These are phyloP conservation scores for Lactarius tabidus DNA, from an alignment of 768 basidiomycete species.

Conservation along the genomic window DNA sequence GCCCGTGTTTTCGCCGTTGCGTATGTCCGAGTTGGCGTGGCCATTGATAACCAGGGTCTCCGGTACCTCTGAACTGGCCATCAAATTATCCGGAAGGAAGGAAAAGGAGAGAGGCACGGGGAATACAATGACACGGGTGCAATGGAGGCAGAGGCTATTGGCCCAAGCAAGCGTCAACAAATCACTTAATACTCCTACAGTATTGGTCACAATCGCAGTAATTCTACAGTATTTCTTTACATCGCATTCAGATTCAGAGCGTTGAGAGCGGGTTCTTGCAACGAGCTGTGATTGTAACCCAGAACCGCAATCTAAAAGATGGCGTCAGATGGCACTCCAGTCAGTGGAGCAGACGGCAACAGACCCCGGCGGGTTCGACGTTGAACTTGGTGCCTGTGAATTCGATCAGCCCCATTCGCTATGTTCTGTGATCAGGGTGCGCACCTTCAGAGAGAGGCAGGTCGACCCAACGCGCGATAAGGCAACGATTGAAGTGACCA, in stretches of 20 bases:
- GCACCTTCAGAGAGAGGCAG: slow-evolving; percentile 60
- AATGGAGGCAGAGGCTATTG: neutral
- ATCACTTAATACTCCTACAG: neutral
- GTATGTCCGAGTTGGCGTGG: neutral
- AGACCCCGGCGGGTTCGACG: slow-evolving; percentile 25
- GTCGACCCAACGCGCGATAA: slow-evolving; percentile 80
- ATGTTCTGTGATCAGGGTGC: neutral
- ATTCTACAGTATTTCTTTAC: neutral
- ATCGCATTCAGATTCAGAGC: slow-evolving; percentile 55
- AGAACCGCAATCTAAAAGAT: slow-evolving; percentile 64
- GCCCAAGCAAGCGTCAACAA: slow-evolving; percentile 26
- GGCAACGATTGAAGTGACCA: slow-evolving; percentile 73
- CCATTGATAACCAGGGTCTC: neutral
- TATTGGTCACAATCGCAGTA: neutral
- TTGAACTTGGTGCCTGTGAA: slow-evolving; percentile 19
- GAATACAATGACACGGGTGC: neutral
- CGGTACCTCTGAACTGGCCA: slow-evolving; percentile 13
- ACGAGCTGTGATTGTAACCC: slow-evolving; percentile 76
- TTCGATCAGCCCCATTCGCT: slow-evolving; percentile 10
- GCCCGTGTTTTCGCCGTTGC: slow-evolving; percentile 31
- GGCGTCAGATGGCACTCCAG: neutral
- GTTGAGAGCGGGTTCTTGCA: slow-evolving; percentile 73
- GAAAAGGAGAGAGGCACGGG: neutral
- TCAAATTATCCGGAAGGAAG: slow-evolving; percentile 24
- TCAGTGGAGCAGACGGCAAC: slow-evolving; percentile 8